Conservation (phyloP, 2,329 filamentous ascomycete species). For the Cordyceps fumosorosea region DNA sequence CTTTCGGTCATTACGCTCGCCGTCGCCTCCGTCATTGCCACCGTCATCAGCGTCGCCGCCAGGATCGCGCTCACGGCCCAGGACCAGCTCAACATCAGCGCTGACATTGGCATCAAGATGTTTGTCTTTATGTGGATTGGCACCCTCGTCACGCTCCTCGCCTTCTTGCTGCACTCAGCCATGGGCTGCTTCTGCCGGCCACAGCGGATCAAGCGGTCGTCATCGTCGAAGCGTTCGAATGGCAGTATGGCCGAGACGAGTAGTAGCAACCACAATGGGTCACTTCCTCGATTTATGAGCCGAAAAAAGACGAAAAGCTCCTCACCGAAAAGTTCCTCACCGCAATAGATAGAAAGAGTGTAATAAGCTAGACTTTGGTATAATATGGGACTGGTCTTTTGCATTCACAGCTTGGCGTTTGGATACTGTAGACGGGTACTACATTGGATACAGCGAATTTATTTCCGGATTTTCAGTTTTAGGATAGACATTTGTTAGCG, state of each 20-base stretch:
- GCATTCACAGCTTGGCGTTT: slow-evolving; percentile 10
- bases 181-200: slow-evolving; percentile 68
- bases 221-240: slow-evolving; percentile 5
- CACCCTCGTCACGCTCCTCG: slow-evolving; percentile 57
- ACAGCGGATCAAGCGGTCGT: slow-evolving; percentile 10
- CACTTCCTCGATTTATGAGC: slow-evolving; percentile 3
- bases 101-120: slow-evolving; percentile 65
- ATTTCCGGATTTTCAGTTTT: not conserved
- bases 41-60: slow-evolving; percentile 78
- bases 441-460: slow-evolving; percentile 4
- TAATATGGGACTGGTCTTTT: not conserved
- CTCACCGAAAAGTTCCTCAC: not conserved
- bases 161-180: slow-evolving; percentile 66
- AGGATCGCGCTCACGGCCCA: slow-evolving; percentile 66
- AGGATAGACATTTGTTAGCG: not conserved
- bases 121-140: slow-evolving; percentile 88
- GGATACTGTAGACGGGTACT: not conserved
- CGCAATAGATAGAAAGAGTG: not conserved
- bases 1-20: slow-evolving; percentile 60
- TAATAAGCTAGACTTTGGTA: not conserved
- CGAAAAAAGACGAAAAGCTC: not conserved
- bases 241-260: slow-evolving; percentile 5
- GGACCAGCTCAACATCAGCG: slow-evolving; percentile 68
- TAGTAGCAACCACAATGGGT: not conserved
- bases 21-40: slow-evolving; percentile 67